These are phyloP conservation scores for Entophlyctis luteolus DNA, from an alignment of 192 early-diverging fungal genomes.

Conservation along the genomic window DNA sequence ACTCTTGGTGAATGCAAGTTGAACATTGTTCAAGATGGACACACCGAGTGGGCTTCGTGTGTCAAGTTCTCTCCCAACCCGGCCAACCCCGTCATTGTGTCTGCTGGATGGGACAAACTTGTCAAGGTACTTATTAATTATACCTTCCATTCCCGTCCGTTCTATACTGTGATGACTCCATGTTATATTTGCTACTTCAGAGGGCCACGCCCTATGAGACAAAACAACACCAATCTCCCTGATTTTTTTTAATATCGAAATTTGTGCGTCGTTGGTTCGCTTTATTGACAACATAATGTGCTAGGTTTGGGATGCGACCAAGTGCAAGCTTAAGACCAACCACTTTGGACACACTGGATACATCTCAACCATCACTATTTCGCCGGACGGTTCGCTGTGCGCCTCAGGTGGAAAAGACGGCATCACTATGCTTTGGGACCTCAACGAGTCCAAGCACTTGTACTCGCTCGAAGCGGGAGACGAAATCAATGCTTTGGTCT, in stretches of 20 bases:
- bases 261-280: not conserved
- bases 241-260: no score
- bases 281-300: not conserved
- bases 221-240: slow-evolving; percentile 23
- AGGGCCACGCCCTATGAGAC: slow-evolving; percentile 41
- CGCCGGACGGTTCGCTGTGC: slow-evolving; percentile 99
- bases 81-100: slow-evolving; percentile 94
- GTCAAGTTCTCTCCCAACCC: slow-evolving; percentile 99
- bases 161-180: not conserved
- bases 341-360: slow-evolving; percentile 98
- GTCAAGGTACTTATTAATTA: slow-evolving; percentile 79
- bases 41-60: slow-evolving; percentile 98
- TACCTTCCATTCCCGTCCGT: not conserved
- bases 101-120: slow-evolving; percentile 98
- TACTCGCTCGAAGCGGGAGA: slow-evolving; percentile 96
- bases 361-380: slow-evolving; percentile 97
- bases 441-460: slow-evolving; percentile 99
- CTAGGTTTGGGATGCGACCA: slow-evolving; percentile 98
- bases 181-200: slow-evolving; percentile 53
- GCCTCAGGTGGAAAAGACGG: slow-evolving; percentile 99
- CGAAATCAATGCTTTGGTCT: slow-evolving; percentile 93
- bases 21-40: slow-evolving; percentile 93
- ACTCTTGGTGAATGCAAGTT: slow-evolving; percentile 99
- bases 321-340: slow-evolving; percentile 99
- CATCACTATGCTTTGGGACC: slow-evolving; percentile 98